Base-by-base conservation (phyloP, 2,329 filamentous ascomycete species). In the Truncatella angustata region DNA sequence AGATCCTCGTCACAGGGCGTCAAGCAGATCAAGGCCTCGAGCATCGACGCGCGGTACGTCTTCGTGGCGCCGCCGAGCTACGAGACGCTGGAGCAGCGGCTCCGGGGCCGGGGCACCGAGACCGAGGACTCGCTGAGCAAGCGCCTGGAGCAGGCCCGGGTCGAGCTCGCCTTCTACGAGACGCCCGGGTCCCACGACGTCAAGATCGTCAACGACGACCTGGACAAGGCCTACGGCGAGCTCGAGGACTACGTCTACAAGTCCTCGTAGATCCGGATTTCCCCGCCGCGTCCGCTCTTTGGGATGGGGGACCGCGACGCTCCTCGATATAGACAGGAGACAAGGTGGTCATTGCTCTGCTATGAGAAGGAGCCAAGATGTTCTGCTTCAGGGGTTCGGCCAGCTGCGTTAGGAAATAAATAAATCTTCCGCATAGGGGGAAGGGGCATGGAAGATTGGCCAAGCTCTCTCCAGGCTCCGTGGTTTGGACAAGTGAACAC, bases 1-100 rank as follows among this genome's bases (percentile, higher is more conserved):
- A n/a, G n/a, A n/a, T n/a, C n/a, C n/a, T n/a, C n/a, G n/a, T n/a
- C n/a, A 24, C 34, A 58, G 81, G 92, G 92, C 55, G 91, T 97
- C 53, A 96, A 96, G 76, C 92, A 97, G 73, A 89, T 97, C 64
- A 91, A 91, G 70, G 80, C 81, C 56, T 88, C 87, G 46, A 79
- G 79, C 60, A 81, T 92, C 56, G 80, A 85, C 52, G 89, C 91
- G 6, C 84, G 90, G 51, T 96, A 90, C 73, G 73, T 96, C 59
- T 96, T 96, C 71, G 81, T 97, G 56, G 83, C 88, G 32, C 92
- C 92, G 11, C 93, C 92, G 0, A 87, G 82, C 4, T 73, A 88
- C 59, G 84, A 88, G 62, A 79, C 84, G 46, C 78, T 97, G 34
- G 91, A 96, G 75, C 68, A 80, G 63, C 80, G 90, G 36, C 76